Base-by-base conservation (phyloP, 2,329 filamentous ascomycete species). In the Cucurbitaria berberidis region DNA sequence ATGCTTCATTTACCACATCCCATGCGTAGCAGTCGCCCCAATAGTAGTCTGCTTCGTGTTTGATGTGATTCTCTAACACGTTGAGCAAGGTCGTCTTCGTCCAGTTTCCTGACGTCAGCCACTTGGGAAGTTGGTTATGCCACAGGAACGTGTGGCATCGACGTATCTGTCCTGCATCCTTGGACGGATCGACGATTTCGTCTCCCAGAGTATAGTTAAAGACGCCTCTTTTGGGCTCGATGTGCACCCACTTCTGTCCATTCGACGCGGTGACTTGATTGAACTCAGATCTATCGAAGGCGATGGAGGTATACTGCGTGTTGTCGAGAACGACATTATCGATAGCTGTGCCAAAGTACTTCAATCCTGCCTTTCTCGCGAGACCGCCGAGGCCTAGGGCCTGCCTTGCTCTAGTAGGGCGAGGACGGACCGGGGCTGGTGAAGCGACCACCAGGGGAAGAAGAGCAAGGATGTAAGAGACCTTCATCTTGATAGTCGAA, bases 1-100 rank as follows among this genome's bases (percentile, higher is more conserved):
- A 77, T 4, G 81, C 82, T 75, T 89, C 86, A 68, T 89, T 89
- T 21, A 87, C 80, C 0, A 89, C 86, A 50, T 89, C 86, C 85
- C 85, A 89, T 26, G 81, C 79, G 67, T 84, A 84, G 71, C 85
- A 86, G 60, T 83, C 77, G 49, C 83, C 82, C 69, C 81, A 81
- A 76, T 82, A 87, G 71, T 87, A 80, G 13, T 74, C 76, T 6
- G 83, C 82, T 44, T 82, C 84, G 57, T 82, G 79, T 54, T 81
- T 80, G 59, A 89, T 84, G 71, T 89, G 86, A 46, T 81, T 81
- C 69, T 85, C 77, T 58, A 88, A 76, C 18, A 84, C 80, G 3
- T 75, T 74, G 13, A 80, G 80, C 3, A 91, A 79, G 35, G 85
- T 83, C 2, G 74, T 77, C 53, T 82, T 81, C 13, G 83, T 87